A percentile compares a stretch with the other conserved stretches of the same genome.
phyloP scores from a whole-genome alignment of 306 rosid genomes.

The Inga laurina region DNA sequence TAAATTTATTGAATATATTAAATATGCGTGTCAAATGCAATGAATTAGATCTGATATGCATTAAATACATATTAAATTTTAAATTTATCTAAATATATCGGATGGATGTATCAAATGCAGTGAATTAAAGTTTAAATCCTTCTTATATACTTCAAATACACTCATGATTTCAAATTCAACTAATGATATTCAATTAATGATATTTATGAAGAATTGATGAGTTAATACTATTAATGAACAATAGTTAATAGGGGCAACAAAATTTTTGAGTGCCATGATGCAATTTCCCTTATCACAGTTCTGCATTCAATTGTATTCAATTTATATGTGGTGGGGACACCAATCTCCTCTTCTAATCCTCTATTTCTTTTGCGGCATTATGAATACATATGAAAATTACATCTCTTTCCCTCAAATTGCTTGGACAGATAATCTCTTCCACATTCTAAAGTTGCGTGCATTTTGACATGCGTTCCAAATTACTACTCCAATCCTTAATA shows the following conservation, averaged over 20 bases:
- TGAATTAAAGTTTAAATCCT: too few species aligned
- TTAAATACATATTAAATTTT: not conserved
- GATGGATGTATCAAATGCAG: too few species aligned
- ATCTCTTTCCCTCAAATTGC: not conserved
- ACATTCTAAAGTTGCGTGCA: not conserved
- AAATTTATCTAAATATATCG: too few species aligned
- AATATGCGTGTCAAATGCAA: not conserved
- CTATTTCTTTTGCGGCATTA: not conserved
- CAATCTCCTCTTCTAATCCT: not conserved
- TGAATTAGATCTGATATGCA: not conserved
- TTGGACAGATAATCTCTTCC: not conserved
- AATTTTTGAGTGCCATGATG: not conserved
- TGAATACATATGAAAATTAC: too few species aligned
- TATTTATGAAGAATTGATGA: not conserved
- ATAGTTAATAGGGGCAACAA: not conserved
- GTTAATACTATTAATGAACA: not conserved
- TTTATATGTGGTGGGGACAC: too few species aligned
- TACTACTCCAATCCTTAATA: too few species aligned
- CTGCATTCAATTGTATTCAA: not conserved
- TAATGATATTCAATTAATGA: not conserved
- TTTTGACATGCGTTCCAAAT: too few species aligned
- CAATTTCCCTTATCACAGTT: not conserved
- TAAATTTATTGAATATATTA: not conserved
- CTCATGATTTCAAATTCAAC: not conserved
- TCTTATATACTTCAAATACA: not conserved